Evolutionary conservation across 2,329 filamentous ascomycete species (phyloP).

Genomic region (Sclerotinia glacialis): DNA sequence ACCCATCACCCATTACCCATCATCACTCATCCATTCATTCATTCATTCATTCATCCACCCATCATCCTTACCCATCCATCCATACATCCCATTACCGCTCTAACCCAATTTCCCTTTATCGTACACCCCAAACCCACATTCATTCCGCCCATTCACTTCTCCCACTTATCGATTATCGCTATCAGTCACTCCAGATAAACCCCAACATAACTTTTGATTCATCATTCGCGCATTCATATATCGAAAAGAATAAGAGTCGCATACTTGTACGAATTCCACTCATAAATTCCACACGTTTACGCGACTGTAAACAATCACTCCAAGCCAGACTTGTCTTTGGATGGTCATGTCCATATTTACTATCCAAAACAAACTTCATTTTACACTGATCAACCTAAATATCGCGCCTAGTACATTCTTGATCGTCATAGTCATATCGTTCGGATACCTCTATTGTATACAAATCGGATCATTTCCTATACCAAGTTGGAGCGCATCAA

Average conservation of each 20-base stretch:
- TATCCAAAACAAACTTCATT: constrained; percentile 38
- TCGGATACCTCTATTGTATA: constrained; percentile 37
- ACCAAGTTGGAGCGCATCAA: constrained; percentile 20
- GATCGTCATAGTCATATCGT: constrained; percentile 32
- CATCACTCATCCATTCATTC: no score
- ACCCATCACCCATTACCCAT: no score
- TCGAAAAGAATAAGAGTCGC: constrained; percentile 11
- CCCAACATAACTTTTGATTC: constrained; percentile 8
- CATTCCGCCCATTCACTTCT: constrained; percentile 2
- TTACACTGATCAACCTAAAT: constrained; percentile 37
- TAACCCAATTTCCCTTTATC: not conserved
- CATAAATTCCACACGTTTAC: constrained; percentile 1
- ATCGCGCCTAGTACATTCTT: constrained; percentile 38
- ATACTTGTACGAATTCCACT: constrained; percentile 7
- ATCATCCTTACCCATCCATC: no score
- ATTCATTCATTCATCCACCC: no score
- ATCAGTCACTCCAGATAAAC: constrained; percentile 3
- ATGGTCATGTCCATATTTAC: constrained; percentile 37
- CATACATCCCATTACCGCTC: no score
- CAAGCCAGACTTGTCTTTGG: not conserved
- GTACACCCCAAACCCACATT: not conserved
- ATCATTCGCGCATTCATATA: constrained; percentile 14
- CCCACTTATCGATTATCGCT: constrained; percentile 19
- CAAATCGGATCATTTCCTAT: constrained; percentile 33
- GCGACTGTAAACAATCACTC: constrained; percentile 14